Base-by-base conservation (phyloP, 2,329 filamentous ascomycete species). In the Cryoendolithus antarcticus region DNA sequence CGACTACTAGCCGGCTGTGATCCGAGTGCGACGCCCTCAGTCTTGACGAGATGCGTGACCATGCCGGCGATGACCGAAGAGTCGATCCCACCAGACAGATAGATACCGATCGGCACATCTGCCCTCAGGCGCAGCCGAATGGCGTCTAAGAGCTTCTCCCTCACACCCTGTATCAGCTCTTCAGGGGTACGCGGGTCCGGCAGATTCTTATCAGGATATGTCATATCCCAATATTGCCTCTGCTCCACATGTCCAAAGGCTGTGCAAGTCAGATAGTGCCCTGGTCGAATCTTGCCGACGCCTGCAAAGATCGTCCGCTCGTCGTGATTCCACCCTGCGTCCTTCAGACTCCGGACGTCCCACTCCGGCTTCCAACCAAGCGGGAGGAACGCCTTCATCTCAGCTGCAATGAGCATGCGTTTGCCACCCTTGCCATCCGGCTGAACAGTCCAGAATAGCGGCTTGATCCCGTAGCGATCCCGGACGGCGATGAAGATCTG, bases 381-480 rank as follows among this genome's bases (percentile, higher is more conserved):
- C 1, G 69, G 54, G 34, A 68, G 46, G 48, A 75, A 71, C 0
- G 66, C 70, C 48, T 76, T 76, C 42, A 65, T 64, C 49, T 77
- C 72, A 0, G 70, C 59, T 4, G 70, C 69, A 0, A 75, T 50
- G 9, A 74, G 51, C 3, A 76, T 40, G 4, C 55, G 58, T 4
- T 46, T 40, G 7, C 32, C 9, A 7, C 35, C 37, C 2, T 38
- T 24, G 10, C 34, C 30, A 28, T 42, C 4, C 53, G 53, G 11
- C 1, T 61, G 45, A 1, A 63, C 42, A 0, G 69, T 73, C 55
- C 65, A 75, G 41, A 71, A 69, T 11, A 76, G 58, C 2, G 72
- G 71, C 51, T 76, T 76, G 48, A 76, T 70, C 3, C 72, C 72
- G 49, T 66, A 75, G 0, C 72, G 63, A 49, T 77, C 72, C 11